phyloP scores from a whole-genome alignment of 352 stramenopile species.

The Ophiocytium majus region DNA sequence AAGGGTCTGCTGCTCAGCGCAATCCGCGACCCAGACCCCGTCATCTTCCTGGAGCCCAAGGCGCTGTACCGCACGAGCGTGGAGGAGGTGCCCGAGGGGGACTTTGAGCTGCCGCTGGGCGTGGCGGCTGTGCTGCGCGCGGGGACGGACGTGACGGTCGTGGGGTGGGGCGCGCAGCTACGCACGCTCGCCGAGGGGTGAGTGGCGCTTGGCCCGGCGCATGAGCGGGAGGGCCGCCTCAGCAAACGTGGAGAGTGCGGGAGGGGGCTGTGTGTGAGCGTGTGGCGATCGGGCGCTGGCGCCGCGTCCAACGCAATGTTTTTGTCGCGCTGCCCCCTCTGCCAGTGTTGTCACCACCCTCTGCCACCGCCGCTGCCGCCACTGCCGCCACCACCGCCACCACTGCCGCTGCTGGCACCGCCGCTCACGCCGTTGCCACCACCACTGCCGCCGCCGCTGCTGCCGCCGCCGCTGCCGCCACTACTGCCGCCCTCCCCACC shows the following conservation, averaged over 20 bases:
- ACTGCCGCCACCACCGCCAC: neutral
- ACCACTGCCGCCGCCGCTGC: neutral
- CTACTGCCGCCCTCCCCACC: neutral
- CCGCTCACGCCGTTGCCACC: neutral
- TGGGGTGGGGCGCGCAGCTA: slow-evolving; percentile 62
- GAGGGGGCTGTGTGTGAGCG: too few relatives aligned
- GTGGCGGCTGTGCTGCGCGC: slow-evolving; percentile 85
- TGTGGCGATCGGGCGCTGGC: too few relatives aligned
- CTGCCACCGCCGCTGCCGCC: neutral
- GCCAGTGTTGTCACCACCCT: too few relatives aligned
- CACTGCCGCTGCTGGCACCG: slow-evolving; percentile 8
- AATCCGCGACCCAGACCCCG: slow-evolving; percentile 92
- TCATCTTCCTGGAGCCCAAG: slow-evolving; percentile 98
- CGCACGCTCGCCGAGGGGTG: slow-evolving; percentile 61
- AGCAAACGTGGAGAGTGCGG: too few relatives aligned
- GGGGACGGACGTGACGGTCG: slow-evolving; percentile 88
- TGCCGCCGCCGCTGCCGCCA: neutral
- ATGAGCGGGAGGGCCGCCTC: too few relatives aligned
- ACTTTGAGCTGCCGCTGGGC: slow-evolving; percentile 88
- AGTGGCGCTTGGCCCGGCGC: too few relatives aligned
- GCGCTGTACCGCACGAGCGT: slow-evolving; percentile 93
- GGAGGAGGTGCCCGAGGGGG: slow-evolving; percentile 86
- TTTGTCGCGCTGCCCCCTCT: too few relatives aligned
- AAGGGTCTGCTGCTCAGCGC: slow-evolving; percentile 92
- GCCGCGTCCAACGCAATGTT: too few relatives aligned